phyloP scores from a whole-genome alignment of 495 filamentous ascomycete genomes.

The Xylaria flabelliformis region DNA sequence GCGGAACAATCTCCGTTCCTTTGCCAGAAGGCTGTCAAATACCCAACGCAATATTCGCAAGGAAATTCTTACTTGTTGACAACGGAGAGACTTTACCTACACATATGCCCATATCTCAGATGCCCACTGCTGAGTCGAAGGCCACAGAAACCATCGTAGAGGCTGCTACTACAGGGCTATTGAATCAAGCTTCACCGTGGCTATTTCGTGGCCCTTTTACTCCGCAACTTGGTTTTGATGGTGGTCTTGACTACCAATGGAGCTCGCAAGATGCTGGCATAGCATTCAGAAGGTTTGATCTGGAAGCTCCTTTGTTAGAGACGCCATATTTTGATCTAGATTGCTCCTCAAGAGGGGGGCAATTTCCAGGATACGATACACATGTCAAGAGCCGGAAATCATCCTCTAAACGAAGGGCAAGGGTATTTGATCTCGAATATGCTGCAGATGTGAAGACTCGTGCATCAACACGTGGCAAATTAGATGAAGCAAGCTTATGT shows the following conservation, averaged over 20 bases:
- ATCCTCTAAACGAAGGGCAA: conserved; percentile 34
- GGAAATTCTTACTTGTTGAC: conserved; percentile 42
- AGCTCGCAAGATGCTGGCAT: conserved; percentile 25
- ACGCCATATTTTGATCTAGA: background rate
- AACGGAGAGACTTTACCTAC: conserved; percentile 35
- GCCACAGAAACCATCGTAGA: conserved; percentile 50
- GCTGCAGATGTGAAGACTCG: background rate
- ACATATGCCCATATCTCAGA: conserved; percentile 31
- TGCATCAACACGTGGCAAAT: background rate
- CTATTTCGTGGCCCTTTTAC: conserved; percentile 43
- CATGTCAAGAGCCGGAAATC: conserved; percentile 6
- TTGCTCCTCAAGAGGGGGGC: background rate
- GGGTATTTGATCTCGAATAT: conserved; percentile 29
- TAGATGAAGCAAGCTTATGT: background rate
- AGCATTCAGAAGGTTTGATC: conserved; percentile 29
- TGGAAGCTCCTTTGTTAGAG: conserved; percentile 19
- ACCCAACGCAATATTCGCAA: conserved; percentile 43
- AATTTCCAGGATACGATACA: background rate
- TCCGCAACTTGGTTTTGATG: conserved; percentile 43
- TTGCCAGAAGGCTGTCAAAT: conserved; percentile 34
- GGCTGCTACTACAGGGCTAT: conserved; percentile 42
- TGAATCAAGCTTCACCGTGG: conserved; percentile 35
- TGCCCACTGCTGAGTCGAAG: conserved; percentile 45
- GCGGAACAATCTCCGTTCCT: conserved; percentile 26
- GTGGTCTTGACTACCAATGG: conserved; percentile 45